phyloP scores from a whole-genome alignment of 371 early-diverging fungal species.

The Gilbertella persicaria region DNA sequence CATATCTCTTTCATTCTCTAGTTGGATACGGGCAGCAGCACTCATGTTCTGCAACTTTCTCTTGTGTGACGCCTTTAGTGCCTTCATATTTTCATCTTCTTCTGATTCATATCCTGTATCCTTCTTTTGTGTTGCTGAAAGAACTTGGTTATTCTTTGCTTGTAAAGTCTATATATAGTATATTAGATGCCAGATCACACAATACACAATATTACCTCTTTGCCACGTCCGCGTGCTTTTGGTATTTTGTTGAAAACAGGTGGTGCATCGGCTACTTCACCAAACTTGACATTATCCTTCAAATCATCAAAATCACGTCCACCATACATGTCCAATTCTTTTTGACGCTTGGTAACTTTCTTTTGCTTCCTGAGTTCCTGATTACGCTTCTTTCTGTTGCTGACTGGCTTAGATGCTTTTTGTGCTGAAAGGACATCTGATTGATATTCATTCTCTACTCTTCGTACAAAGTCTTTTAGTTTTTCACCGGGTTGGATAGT shows the following conservation, averaged over 20 bases:
- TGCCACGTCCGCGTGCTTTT: conserved; percentile 49
- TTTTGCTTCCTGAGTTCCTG: conserved; percentile 49
- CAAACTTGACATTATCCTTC: conserved; percentile 56
- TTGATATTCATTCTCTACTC: conserved; percentile 44
- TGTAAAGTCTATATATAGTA: conserved; percentile 21
- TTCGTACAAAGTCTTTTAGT: conserved; percentile 38
- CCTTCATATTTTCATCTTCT: conserved; percentile 51
- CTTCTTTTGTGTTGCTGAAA: conserved; percentile 17
- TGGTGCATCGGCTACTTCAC: conserved; percentile 61
- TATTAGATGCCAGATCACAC: too few relatives aligned
- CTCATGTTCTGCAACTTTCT: conserved; percentile 48
- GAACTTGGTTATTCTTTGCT: conserved; percentile 28
- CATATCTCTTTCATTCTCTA: conserved; percentile 47
- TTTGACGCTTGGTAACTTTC: conserved; percentile 37
- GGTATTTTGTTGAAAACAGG: conserved; percentile 50
- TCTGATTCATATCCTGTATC: conserved; percentile 39
- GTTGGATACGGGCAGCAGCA: conserved; percentile 38
- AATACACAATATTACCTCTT: too few relatives aligned
- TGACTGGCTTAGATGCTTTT: conserved; percentile 34
- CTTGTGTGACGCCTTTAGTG: conserved; percentile 48
- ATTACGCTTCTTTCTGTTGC: conserved; percentile 39
- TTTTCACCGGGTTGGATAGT: conserved; percentile 46
- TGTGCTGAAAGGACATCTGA: conserved; percentile 27
- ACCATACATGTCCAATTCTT: conserved; percentile 33
- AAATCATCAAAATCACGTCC: conserved; percentile 57